Base-by-base conservation (phyloP, 495 filamentous ascomycete species). In the Xeromyces bisporus region DNA sequence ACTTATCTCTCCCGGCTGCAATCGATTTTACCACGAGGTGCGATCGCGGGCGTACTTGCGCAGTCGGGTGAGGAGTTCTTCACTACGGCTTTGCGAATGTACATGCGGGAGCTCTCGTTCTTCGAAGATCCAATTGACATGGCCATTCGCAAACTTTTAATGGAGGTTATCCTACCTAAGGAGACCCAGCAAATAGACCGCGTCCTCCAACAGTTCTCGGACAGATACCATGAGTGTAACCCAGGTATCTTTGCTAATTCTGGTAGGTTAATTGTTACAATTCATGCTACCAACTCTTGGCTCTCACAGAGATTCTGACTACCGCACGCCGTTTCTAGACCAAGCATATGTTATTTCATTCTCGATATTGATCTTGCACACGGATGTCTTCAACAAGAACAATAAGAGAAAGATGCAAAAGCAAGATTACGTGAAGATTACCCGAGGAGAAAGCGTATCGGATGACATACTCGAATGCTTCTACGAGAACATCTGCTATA, bases 321-420 rank as follows among this genome's bases (percentile, higher is more conserved):
- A 14, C 29, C 34, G 16, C 31, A 40, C 34, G 28, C 18, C 16
- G 11, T 31, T 31, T 33, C 20, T 40, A 67, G 89, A 96, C 41
- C 81, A 94, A 56, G 85, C 89, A 24, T 93, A 96, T 53, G 92
- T 94, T 46, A 85, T 96, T 41, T 82, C 89, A 10, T 99, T 96
- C 44, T 96, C 91, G 1, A 75, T 96, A 25, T 60, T 99, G 24
- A 93, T 99, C 39, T 62, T 99, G 11, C 89, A 99, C 43, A 94
- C 89, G 0, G 89, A 99, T 48, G 82, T 91, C 7, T 94, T 94
- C 71, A 99, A 99, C 63, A 93, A 87, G 51, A 96, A 94, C 62
- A 96, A 96, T 52, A 96, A 93, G 56, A 72, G 86, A 44, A 99
- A 96, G 54, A 99, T 99, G 89, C 85, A 93, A 48, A 91, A 91